Conservation (phyloP, 1,284 basidiomycete genomes). For the Tilletia walkeri region DNA sequence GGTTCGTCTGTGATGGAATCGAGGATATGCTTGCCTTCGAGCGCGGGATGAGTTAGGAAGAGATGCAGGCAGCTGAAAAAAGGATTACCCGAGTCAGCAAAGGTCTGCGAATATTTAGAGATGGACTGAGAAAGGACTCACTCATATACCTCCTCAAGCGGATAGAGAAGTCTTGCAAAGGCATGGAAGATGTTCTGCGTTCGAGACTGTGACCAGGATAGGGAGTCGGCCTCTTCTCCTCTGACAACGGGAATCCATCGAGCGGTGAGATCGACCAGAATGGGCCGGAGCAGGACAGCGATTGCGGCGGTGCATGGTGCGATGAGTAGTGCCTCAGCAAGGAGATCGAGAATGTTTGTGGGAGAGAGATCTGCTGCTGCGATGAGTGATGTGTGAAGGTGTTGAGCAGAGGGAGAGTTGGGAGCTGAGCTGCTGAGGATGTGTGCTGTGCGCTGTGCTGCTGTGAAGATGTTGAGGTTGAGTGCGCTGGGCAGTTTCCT, state of each 20-base stretch:
- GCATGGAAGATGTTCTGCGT: constrained; percentile 34
- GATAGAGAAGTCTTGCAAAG: constrained; percentile 38
- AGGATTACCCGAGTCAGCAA: too few species aligned
- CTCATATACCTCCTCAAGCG: constrained; percentile 48
- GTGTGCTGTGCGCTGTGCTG: neutral
- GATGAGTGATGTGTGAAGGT: neutral
- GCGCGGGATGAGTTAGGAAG: constrained; percentile 20
- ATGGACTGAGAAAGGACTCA: constrained; percentile 31
- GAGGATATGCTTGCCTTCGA: neutral
- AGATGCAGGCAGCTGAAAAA: constrained; percentile 21
- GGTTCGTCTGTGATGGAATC: neutral
- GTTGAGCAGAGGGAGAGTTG: neutral
- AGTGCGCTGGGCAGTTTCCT: neutral
- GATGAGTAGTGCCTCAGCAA: constrained; percentile 45
- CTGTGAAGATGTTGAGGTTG: neutral
- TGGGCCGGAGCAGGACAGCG: constrained; percentile 44
- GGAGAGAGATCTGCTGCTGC: neutral
- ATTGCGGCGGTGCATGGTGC: constrained; percentile 40
- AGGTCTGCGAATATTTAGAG: too few species aligned
- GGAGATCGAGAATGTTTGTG: constrained; percentile 32
- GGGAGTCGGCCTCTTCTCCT: neutral
- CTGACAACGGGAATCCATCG: constrained; percentile 33
- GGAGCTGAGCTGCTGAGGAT: neutral
- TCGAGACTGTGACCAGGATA: constrained; percentile 20
- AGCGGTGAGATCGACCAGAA: constrained; percentile 49